Evolutionary conservation across 768 basidiomycete species (phyloP).

Genomic region (Strobilomyces echinocephalus): DNA sequence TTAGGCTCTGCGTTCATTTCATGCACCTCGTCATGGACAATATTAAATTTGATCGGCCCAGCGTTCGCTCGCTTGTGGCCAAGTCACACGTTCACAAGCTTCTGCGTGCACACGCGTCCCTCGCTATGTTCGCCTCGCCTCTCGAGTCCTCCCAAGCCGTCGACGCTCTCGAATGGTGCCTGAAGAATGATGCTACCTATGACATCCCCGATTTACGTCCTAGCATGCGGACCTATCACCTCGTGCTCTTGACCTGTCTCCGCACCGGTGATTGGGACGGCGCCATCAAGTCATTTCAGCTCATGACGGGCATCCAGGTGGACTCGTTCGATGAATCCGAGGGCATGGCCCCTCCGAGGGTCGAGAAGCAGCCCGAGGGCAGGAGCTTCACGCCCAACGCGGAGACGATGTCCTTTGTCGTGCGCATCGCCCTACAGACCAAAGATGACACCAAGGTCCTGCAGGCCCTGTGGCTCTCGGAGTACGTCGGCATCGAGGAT

Average conservation of each 20-base stretch:
- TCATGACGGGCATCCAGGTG: slow-evolving; percentile 65
- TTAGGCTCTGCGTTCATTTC: slow-evolving; percentile 50
- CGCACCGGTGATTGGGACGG: slow-evolving; percentile 57
- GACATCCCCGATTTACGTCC: slow-evolving; percentile 39
- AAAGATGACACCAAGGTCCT: slow-evolving; percentile 47
- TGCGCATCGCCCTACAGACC: slow-evolving; percentile 54
- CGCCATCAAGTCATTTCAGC: slow-evolving; percentile 54
- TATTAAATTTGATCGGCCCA: slow-evolving; percentile 16
- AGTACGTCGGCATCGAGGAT: slow-evolving; percentile 39
- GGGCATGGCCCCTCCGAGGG: slow-evolving; percentile 35
- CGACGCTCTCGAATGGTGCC: slow-evolving; percentile 64
- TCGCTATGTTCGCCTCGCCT: slow-evolving; percentile 38
- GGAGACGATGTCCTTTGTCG: slow-evolving; percentile 51
- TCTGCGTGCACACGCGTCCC: slow-evolving; percentile 45
- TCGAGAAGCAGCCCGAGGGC: slow-evolving; percentile 40
- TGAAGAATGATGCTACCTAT: slow-evolving; percentile 48
- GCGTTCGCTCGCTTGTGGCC: slow-evolving; percentile 40
- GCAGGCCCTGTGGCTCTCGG: slow-evolving; percentile 57
- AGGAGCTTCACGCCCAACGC: slow-evolving; percentile 45
- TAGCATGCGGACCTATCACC: slow-evolving; percentile 45
- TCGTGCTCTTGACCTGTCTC: slow-evolving; percentile 63
- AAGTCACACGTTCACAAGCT: slow-evolving; percentile 57
- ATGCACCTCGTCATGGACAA: slow-evolving; percentile 53
- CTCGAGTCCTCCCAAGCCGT: slow-evolving; percentile 46
- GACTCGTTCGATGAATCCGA: slow-evolving; percentile 42